A percentile compares a stretch with the other conserved stretches of the same genome.
Conservation (phyloP, 75 land plant genomes). For the Picea sitchensis region DNA sequence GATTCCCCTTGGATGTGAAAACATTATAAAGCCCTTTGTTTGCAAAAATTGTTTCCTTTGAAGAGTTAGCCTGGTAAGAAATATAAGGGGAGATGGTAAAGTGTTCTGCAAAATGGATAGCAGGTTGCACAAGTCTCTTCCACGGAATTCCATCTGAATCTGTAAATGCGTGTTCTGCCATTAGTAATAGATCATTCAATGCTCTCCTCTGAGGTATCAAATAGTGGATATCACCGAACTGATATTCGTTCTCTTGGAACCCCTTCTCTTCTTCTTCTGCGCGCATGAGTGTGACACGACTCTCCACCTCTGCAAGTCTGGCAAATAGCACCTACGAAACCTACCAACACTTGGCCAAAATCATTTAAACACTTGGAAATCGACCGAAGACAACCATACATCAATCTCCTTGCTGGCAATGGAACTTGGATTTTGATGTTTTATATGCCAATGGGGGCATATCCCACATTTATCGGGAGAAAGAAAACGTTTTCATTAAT, state of each 20-base stretch:
- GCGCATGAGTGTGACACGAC: no score
- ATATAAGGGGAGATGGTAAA: slow-evolving; percentile 15
- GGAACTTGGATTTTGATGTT: no score
- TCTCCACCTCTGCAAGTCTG: no score
- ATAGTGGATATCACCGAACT: background rate
- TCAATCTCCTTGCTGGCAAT: no score
- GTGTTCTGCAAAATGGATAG: slow-evolving; percentile 55
- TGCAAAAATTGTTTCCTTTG: slow-evolving; percentile 34
- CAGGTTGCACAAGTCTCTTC: slow-evolving; percentile 27
- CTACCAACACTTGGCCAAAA: no score
- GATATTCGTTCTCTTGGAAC: background rate
- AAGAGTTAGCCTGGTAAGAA: slow-evolving; percentile 14
- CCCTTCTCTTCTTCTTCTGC: background rate
- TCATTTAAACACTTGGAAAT: no score
- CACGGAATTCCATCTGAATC: slow-evolving; percentile 56
- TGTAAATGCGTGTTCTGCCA: slow-evolving; percentile 75
- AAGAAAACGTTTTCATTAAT: no score
- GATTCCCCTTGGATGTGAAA: slow-evolving; percentile 53
- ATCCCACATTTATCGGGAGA: no score
- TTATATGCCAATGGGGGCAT: no score
- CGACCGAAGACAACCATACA: no score
- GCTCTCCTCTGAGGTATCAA: slow-evolving; percentile 18
- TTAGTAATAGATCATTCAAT: slow-evolving; percentile 73
- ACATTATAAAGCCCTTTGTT: slow-evolving; percentile 42
- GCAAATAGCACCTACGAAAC: no score